phyloP scores from a whole-genome alignment of 2,329 filamentous ascomycete genomes.

The Talaromyces sp. region DNA sequence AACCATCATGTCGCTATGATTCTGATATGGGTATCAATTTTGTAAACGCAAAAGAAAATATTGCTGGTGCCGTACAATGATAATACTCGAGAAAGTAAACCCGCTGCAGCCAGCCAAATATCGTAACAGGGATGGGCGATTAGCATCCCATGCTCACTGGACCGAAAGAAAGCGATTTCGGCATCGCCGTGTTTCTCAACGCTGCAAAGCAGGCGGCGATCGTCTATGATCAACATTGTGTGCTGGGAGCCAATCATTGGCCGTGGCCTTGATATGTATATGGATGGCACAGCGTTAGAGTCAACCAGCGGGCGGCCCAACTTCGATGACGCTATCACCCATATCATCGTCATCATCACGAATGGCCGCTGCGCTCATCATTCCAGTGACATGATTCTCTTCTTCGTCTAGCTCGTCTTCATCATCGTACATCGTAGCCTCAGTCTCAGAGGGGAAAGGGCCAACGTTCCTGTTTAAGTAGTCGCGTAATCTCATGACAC shows the following conservation, averaged over 20 bases:
- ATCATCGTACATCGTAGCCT: slow-evolving; percentile 45
- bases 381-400: slow-evolving; percentile 39
- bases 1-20: slow-evolving; percentile 16
- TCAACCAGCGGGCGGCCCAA: slow-evolving; percentile 34
- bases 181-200: neutral
- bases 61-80: slow-evolving; percentile 12
- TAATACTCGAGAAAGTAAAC: slow-evolving; percentile 11
- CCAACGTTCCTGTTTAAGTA: slow-evolving; percentile 61
- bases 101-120: slow-evolving; percentile 7
- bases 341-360: slow-evolving; percentile 39
- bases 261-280: neutral
- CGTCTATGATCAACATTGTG: neutral
- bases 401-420: slow-evolving; percentile 44
- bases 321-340: slow-evolving; percentile 28
- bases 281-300: neutral
- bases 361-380: slow-evolving; percentile 42
- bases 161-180: neutral
- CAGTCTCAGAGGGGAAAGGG: slow-evolving; percentile 30
- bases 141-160: slow-evolving; percentile 1
- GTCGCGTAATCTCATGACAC: slow-evolving; percentile 71
- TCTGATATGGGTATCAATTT: slow-evolving; percentile 19
- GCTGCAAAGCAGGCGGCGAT: neutral
- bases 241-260: neutral
- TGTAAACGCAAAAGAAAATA: slow-evolving; percentile 12
- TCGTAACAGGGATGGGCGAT: slow-evolving; percentile 5